Conservation (phyloP, 2,329 filamentous ascomycete genomes). For the Botryotinia calthae region DNA sequence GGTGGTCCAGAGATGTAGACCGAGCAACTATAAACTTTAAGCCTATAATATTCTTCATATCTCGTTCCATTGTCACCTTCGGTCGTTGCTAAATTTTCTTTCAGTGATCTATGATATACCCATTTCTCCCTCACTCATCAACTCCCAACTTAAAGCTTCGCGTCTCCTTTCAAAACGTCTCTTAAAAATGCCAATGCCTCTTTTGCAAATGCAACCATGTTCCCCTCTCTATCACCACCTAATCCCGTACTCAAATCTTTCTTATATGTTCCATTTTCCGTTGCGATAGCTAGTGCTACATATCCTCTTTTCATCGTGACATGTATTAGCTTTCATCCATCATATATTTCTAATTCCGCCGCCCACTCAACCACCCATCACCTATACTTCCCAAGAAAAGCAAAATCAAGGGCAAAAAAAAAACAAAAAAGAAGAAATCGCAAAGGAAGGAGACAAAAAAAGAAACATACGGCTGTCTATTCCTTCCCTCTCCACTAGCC, state of each 20-base stretch:
- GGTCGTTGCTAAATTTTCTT: neutral
- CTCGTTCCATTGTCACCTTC: neutral
- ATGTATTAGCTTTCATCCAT: neutral
- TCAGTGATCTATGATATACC: rapidly evolving
- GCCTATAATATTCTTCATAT: neutral
- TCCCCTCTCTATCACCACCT: constrained; percentile 52
- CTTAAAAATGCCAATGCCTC: constrained; percentile 55
- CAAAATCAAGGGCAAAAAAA: neutral
- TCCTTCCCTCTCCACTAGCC: constrained; percentile 53
- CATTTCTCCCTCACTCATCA: too few species aligned
- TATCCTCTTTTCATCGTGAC: constrained; percentile 47
- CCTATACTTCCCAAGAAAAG: neutral
- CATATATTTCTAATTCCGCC: too few species aligned
- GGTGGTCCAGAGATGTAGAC: neutral
- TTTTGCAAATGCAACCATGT: constrained; percentile 62
- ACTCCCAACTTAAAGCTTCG: constrained; percentile 33
- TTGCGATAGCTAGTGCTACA: constrained; percentile 60
- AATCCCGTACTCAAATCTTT: constrained; percentile 56
- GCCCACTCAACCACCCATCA: neutral
- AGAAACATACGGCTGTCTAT: constrained; percentile 50
- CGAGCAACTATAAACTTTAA: neutral
- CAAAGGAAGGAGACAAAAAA: neutral
- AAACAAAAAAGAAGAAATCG: neutral
- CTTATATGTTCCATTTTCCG: constrained; percentile 49
- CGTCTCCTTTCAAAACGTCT: constrained; percentile 50